These are phyloP conservation scores for Trapa bicornis DNA, from an alignment of 345 rosid species.

Conservation along the genomic window DNA sequence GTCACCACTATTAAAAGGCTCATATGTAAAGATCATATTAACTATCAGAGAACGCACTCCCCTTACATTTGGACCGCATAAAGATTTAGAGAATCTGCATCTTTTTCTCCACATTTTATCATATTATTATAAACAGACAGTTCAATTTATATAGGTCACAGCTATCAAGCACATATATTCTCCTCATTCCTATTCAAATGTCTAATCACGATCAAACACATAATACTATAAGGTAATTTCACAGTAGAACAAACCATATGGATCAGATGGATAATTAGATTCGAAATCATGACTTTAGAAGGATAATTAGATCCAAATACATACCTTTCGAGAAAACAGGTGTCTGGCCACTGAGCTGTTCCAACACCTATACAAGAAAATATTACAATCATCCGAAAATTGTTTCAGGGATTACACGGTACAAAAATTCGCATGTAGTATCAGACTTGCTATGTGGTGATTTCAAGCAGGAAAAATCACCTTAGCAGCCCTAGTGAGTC, in stretches of 20 bases:
- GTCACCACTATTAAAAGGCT: too few species aligned
- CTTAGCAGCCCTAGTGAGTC: constrained; percentile 93
- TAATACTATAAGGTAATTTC: neutral
- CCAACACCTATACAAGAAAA: constrained; percentile 38
- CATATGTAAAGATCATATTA: too few species aligned
- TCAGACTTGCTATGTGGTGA: neutral
- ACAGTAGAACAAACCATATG: neutral
- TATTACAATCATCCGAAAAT: neutral
- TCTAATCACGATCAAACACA: neutral
- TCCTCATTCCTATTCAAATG: neutral
- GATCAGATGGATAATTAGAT: neutral
- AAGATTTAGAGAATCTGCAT: neutral
- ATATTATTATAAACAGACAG: too few species aligned
- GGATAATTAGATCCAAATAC: neutral
- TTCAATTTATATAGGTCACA: neutral
- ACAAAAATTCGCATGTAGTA: neutral
- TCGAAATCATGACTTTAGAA: neutral
- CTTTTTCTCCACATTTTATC: neutral
- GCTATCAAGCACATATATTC: neutral
- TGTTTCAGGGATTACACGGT: neutral
- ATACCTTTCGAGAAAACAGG: constrained; percentile 96
- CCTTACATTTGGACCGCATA: neutral
- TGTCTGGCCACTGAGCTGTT: constrained; percentile 81
- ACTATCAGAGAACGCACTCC: too few species aligned
- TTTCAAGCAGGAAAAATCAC: constrained; percentile 18